phyloP scores from a whole-genome alignment of 2,329 filamentous ascomycete genomes.

The Trichophyton equinum region DNA sequence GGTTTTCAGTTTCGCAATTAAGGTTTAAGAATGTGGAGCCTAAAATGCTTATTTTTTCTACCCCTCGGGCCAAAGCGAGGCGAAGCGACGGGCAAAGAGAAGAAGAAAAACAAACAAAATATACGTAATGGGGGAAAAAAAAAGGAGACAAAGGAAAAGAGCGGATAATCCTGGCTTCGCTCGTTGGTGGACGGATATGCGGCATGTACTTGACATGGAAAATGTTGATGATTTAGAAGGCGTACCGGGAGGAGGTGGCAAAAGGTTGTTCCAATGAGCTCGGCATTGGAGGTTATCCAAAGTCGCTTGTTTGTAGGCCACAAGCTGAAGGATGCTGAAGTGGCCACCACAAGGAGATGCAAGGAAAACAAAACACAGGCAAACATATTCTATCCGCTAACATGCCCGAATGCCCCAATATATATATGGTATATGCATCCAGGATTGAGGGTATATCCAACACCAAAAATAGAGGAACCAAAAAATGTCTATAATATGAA shows the following conservation, averaged over 20 bases:
- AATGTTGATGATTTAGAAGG: neutral
- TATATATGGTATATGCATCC: neutral
- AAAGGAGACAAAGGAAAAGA: neutral
- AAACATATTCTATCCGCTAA: neutral
- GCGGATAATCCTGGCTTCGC: neutral
- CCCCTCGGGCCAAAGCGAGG: neutral
- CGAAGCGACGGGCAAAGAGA: neutral
- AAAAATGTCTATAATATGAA: neutral
- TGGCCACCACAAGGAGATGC: neutral
- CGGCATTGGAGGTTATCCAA: neutral
- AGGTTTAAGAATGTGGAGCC: constrained; percentile 1
- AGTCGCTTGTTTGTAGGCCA: neutral
- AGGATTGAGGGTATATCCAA: neutral
- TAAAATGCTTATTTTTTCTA: neutral
- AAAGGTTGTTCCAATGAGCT: neutral
- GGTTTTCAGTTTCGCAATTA: neutral
- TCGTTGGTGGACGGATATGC: neutral
- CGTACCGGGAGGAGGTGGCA: neutral
- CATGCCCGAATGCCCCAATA: neutral
- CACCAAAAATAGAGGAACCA: neutral
- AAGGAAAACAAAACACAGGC: neutral
- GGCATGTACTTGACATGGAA: neutral
- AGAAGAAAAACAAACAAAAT: neutral
- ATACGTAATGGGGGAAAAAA: neutral
- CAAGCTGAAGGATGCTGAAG: neutral